A percentile compares a stretch with the other conserved stretches of the same genome.
Evolutionary conservation across 1,284 basidiomycete species (phyloP).

Genomic region (Fistulina hepatica): DNA sequence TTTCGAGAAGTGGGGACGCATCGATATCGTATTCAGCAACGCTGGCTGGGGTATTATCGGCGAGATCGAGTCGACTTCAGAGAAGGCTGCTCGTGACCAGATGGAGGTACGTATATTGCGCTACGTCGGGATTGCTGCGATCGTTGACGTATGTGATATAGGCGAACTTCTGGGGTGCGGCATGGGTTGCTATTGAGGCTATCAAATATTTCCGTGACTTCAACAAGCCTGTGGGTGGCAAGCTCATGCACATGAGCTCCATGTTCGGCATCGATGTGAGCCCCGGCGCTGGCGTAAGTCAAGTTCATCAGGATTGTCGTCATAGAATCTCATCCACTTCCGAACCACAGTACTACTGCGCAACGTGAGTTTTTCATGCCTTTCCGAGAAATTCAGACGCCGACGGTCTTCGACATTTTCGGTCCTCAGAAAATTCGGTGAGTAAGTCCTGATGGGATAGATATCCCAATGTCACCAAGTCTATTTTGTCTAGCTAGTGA

Average conservation of each 20-base stretch:
- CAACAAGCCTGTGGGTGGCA: slow-evolving; percentile 9
- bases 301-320: too few relatives aligned
- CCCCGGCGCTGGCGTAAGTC: slow-evolving; percentile 11
- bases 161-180: slow-evolving; percentile 12
- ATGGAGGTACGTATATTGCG: slow-evolving; percentile 7
- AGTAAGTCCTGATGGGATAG: too few relatives aligned
- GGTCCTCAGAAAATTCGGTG: not conserved
- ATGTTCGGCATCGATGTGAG: slow-evolving; percentile 13
- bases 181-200: slow-evolving; percentile 9
- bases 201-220: slow-evolving; percentile 10
- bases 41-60: slow-evolving; percentile 8
- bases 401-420: too few relatives aligned
- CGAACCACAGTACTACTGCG: too few relatives aligned
- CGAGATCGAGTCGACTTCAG: slow-evolving; percentile 9
- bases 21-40: not conserved
- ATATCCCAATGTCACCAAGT: too few relatives aligned
- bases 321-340: too few relatives aligned
- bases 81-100: slow-evolving; percentile 5
- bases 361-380: slow-evolving; percentile 1
- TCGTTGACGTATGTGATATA: not conserved
- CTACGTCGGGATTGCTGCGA: not conserved
- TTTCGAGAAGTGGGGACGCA: not conserved
- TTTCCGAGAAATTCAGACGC: too few relatives aligned
- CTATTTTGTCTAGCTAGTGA: slow-evolving; percentile 7
- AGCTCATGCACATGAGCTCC: slow-evolving; percentile 13